Percentiles rank a stretch among this genome's conserved stretches.
Conservation (phyloP, 192 early-diverging fungal species). For the Rhizophagus clarus region DNA sequence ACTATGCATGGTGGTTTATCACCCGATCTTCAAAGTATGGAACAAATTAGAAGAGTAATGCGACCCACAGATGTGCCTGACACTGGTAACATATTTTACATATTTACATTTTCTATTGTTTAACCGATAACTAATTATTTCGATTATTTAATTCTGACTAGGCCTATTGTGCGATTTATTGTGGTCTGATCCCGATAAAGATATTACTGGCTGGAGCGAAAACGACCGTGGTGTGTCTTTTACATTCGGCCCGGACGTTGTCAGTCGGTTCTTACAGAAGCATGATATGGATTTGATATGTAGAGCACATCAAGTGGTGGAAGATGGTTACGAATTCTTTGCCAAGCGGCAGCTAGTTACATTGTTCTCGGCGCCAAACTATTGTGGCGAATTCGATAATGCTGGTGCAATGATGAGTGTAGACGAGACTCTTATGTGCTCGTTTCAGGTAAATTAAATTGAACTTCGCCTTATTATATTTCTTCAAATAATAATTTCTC, state of each 20-base stretch:
- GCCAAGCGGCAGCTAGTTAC: constrained; percentile 95
- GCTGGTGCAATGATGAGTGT: constrained; percentile 90
- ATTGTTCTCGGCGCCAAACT: constrained; percentile 96
- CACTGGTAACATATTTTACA: constrained; percentile 62
- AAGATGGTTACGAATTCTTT: constrained; percentile 99
- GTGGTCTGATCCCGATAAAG: constrained; percentile 98
- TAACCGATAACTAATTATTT: not conserved
- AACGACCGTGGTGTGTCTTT: constrained; percentile 97
- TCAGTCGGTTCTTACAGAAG: constrained; percentile 90
- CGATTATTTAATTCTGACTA: constrained; percentile 36
- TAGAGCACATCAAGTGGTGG: constrained; percentile 97
- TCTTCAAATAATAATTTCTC: not conserved
- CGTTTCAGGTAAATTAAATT: constrained; percentile 62
- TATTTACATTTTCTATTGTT: not conserved
- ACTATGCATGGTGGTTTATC: constrained; percentile 98
- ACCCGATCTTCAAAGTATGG: constrained; percentile 95
- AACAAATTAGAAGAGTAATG: constrained; percentile 97
- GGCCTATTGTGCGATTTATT: constrained; percentile 91
- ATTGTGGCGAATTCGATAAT: constrained; percentile 92
- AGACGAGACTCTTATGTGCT: constrained; percentile 83
- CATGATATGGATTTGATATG: constrained; percentile 98
- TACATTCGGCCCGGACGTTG: constrained; percentile 95
- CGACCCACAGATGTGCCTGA: constrained; percentile 98
- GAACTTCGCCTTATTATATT: not conserved
- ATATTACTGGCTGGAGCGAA: constrained; percentile 93